phyloP scores from a whole-genome alignment of 371 early-diverging fungal species.

The Vairimorpha ceranae region DNA sequence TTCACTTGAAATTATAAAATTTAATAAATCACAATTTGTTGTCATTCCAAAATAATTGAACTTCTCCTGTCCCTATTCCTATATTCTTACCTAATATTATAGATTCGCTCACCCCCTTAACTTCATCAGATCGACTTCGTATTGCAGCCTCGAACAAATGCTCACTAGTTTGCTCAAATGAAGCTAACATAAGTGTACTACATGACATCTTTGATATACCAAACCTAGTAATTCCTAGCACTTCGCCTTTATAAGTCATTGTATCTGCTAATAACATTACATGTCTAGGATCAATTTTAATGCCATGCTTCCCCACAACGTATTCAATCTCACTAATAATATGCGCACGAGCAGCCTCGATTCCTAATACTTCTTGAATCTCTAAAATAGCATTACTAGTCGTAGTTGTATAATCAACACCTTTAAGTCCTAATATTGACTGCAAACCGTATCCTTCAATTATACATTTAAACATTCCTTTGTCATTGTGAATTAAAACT shows the following conservation, averaged over 20 bases:
- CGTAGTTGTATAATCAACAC: slow-evolving; percentile 68
- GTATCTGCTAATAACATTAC: slow-evolving; percentile 92
- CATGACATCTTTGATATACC: slow-evolving; percentile 97
- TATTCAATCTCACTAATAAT: slow-evolving; percentile 73
- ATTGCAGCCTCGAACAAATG: slow-evolving; percentile 93
- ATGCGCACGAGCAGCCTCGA: slow-evolving; percentile 81
- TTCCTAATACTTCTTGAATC: slow-evolving; percentile 78
- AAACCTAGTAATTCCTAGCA: slow-evolving; percentile 92
- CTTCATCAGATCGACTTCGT: slow-evolving; percentile 76
- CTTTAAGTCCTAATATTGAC: slow-evolving; percentile 72
- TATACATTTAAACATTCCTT: slow-evolving; percentile 65
- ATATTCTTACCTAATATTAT: slow-evolving; percentile 96
- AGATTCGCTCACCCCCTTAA: slow-evolving; percentile 91
- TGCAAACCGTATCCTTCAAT: slow-evolving; percentile 87
- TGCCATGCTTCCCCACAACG: slow-evolving; percentile 80
- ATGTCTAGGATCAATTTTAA: slow-evolving; percentile 92
- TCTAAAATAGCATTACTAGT: slow-evolving; percentile 88
- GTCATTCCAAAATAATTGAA: slow-evolving; percentile 69
- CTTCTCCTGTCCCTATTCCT: slow-evolving; percentile 87
- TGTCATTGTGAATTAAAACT: slow-evolving; percentile 73
- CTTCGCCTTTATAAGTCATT: slow-evolving; percentile 95
- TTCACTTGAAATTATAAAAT: too few relatives aligned
- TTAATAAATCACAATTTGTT: too few relatives aligned
- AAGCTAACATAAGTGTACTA: slow-evolving; percentile 94
- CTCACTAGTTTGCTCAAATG: slow-evolving; percentile 98